A percentile compares a stretch with the other conserved stretches of the same genome.
phyloP scores from a whole-genome alignment of 2,329 filamentous ascomycete species.

The Fusarium temperatum region DNA sequence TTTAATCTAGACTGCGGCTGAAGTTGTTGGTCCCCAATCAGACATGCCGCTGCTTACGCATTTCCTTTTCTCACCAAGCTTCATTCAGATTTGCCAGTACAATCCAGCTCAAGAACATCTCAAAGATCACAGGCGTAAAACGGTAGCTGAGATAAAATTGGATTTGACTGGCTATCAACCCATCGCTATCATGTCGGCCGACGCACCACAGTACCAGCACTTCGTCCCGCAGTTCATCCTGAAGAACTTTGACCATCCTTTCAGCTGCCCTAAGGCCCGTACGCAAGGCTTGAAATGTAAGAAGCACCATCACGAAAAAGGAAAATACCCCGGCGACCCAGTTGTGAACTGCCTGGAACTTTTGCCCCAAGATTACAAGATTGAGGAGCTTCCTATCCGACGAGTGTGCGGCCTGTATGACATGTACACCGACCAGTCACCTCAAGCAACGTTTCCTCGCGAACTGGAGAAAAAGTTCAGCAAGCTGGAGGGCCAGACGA shows the following conservation, averaged over 20 bases:
- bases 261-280: background rate
- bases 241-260: background rate
- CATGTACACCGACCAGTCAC: background rate
- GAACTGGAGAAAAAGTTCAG: rapidly evolving
- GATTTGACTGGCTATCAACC: background rate
- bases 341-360: background rate
- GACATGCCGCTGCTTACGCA: background rate
- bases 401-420: background rate
- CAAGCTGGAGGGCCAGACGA: background rate
- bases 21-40: background rate
- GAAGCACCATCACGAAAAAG: background rate
- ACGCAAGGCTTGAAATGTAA: background rate
- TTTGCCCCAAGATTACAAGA: rapidly evolving
- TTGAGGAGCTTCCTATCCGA: background rate
- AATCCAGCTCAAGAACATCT: rapidly evolving
- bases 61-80: background rate
- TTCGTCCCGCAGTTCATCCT: background rate
- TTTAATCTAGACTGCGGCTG: background rate
- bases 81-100: rapidly evolving
- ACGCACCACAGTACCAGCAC: background rate
- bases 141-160: rapidly evolving
- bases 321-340: background rate
- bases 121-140: rapidly evolving
- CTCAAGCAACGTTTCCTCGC: rapidly evolving
- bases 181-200: background rate